phyloP scores from a whole-genome alignment of 768 basidiomycete species.

The Russula foetens region DNA sequence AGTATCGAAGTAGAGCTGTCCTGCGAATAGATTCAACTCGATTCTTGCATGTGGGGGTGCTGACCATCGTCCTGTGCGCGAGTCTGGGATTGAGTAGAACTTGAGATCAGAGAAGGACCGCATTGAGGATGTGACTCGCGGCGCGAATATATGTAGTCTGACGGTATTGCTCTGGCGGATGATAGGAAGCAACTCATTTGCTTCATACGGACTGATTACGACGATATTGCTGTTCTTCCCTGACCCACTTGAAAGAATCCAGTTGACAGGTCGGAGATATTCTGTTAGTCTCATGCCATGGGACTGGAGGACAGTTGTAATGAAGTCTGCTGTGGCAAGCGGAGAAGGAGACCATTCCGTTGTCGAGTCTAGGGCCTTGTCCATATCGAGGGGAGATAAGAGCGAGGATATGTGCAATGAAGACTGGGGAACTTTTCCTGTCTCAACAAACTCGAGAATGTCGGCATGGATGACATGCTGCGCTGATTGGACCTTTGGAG shows the following conservation, averaged over 20 bases:
- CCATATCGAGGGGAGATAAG: not conserved
- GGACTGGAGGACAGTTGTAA: not conserved
- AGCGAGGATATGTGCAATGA: not conserved
- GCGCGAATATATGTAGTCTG: slow-evolving; percentile 9
- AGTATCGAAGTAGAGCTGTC: slow-evolving; percentile 17
- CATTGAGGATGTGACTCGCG: slow-evolving; percentile 3
- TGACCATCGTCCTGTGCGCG: not conserved
- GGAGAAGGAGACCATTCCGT: slow-evolving; percentile 5
- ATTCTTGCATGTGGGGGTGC: not conserved
- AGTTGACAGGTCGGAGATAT: slow-evolving; percentile 13
- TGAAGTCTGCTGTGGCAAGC: slow-evolving; percentile 7
- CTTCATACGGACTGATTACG: slow-evolving; percentile 10
- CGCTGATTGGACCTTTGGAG: not conserved
- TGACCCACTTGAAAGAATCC: slow-evolving; percentile 10
- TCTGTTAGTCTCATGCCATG: not conserved
- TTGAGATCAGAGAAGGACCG: slow-evolving; percentile 6
- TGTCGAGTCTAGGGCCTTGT: not conserved
- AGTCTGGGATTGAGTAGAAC: not conserved
- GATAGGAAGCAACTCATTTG: slow-evolving; percentile 7
- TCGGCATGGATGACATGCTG: not conserved
- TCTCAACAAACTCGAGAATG: slow-evolving; percentile 2
- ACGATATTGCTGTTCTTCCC: not conserved
- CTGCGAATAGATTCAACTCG: slow-evolving; percentile 7
- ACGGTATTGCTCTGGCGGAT: slow-evolving; percentile 11
- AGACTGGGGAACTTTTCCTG: not conserved